phyloP scores from a whole-genome alignment of 2,329 filamentous ascomycete genomes.

The Fusarium penzigii region DNA sequence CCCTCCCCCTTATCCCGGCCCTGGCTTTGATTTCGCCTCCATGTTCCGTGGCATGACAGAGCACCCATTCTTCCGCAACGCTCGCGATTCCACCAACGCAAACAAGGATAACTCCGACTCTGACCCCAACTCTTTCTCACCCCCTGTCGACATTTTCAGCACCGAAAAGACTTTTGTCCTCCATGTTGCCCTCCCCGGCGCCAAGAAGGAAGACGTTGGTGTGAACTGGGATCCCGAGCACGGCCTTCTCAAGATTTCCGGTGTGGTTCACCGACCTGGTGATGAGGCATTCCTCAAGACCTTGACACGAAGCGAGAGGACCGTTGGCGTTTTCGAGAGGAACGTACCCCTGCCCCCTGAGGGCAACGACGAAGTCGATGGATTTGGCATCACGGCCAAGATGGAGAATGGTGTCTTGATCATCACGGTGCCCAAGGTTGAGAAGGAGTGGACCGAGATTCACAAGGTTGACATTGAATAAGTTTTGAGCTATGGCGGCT shows the following conservation, averaged over 20 bases:
- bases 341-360: conserved; percentile 61
- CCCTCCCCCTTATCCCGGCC: conserved; percentile 13
- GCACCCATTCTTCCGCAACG: conserved; percentile 45
- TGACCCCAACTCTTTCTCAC: conserved; percentile 50
- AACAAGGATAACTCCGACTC: conserved; percentile 17
- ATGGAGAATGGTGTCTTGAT: conserved; percentile 77
- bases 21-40: conserved; percentile 39
- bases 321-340: conserved; percentile 74
- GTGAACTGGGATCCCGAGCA: conserved; percentile 75
- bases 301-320: conserved; percentile 65
- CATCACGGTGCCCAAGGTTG: conserved; percentile 74
- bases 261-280: conserved; percentile 71
- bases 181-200: conserved; percentile 76
- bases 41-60: conserved; percentile 41
- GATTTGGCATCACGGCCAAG: conserved; percentile 68
- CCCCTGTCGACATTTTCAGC: conserved; percentile 76
- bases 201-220: conserved; percentile 75
- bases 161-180: conserved; percentile 65
- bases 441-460: conserved; percentile 66
- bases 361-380: conserved; percentile 60
- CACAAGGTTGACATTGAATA: conserved; percentile 60
- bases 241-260: conserved; percentile 65
- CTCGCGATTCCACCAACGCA: conserved; percentile 41
- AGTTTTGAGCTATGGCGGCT: conserved; percentile 1
- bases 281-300: conserved; percentile 68